Evolutionary conservation across 345 rosid genomes (phyloP).

Genomic region (Eutrema heterophyllum): DNA sequence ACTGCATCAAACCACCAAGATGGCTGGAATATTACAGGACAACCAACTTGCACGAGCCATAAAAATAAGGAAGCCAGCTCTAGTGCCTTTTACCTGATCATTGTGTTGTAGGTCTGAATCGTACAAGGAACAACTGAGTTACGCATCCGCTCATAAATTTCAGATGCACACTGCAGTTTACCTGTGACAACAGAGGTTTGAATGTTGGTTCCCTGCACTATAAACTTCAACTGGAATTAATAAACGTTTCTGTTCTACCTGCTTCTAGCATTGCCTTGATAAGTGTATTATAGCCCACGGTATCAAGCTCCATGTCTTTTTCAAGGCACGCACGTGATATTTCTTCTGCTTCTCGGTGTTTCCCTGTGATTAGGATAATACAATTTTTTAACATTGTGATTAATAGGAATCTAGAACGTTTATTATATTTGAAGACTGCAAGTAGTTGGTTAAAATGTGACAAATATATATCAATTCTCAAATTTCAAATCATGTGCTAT

Average conservation of each 20-base stretch:
- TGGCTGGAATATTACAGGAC: conserved; percentile 5
- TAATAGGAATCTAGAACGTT: background rate
- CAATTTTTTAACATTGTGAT: background rate
- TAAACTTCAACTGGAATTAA: background rate
- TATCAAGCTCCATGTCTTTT: conserved; percentile 54
- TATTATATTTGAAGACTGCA: background rate
- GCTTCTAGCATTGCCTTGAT: conserved; percentile 87
- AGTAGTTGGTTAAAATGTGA: background rate
- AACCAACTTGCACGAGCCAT: background rate
- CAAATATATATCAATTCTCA: background rate
- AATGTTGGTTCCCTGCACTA: conserved; percentile 9
- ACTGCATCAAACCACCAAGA: conserved; percentile 43
- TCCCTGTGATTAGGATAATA: conserved; percentile 43
- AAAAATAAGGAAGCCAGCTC: background rate
- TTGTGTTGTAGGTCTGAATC: conserved; percentile 66
- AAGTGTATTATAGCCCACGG: conserved; percentile 74
- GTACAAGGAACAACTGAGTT: conserved; percentile 51
- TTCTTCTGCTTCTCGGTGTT: conserved; percentile 60
- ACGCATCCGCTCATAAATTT: conserved; percentile 59
- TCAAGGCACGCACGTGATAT: conserved; percentile 40
- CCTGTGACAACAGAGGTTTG: conserved; percentile 41
- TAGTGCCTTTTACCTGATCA: conserved; percentile 53
- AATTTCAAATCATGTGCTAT: background rate
- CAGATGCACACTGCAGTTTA: conserved; percentile 53
- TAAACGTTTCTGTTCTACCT: conserved; percentile 37